These are phyloP conservation scores for Picea glauca DNA, from an alignment of 75 land plant species.

Conservation along the genomic window DNA sequence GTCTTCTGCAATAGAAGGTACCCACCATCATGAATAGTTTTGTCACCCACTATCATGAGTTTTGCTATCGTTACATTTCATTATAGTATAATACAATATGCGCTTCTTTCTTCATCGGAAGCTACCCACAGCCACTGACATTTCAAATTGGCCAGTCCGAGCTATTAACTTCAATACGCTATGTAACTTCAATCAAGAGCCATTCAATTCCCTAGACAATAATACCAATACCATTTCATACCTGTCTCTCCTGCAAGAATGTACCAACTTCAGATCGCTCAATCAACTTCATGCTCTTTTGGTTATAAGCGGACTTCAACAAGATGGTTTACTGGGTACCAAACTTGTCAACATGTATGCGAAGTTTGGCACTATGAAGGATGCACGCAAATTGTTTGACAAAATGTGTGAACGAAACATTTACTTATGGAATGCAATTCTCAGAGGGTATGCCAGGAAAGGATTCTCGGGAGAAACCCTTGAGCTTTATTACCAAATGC, in stretches of 20 bases:
- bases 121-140: no score
- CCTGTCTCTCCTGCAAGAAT: constrained; percentile 47
- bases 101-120: no score
- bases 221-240: neutral
- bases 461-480: constrained; percentile 52
- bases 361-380: constrained; percentile 15
- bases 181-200: no score
- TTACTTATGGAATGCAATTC: constrained; percentile 60
- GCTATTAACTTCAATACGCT: no score
- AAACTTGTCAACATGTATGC: constrained; percentile 55
- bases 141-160: no score
- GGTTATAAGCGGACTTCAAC: constrained; percentile 30
- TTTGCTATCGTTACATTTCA: no score
- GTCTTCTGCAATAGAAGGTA: no score
- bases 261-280: constrained; percentile 20
- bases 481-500: constrained; percentile 63
- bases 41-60: no score
- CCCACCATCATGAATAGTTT: no score
- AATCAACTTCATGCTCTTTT: constrained; percentile 48
- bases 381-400: constrained; percentile 63
- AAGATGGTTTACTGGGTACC: constrained; percentile 26
- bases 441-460: constrained; percentile 54
- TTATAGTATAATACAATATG: no score
- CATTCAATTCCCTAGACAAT: no score
- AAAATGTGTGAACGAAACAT: constrained; percentile 30